phyloP scores from a whole-genome alignment of 2,329 filamentous ascomycete genomes.

The Phaeosphaeria sp. region DNA sequence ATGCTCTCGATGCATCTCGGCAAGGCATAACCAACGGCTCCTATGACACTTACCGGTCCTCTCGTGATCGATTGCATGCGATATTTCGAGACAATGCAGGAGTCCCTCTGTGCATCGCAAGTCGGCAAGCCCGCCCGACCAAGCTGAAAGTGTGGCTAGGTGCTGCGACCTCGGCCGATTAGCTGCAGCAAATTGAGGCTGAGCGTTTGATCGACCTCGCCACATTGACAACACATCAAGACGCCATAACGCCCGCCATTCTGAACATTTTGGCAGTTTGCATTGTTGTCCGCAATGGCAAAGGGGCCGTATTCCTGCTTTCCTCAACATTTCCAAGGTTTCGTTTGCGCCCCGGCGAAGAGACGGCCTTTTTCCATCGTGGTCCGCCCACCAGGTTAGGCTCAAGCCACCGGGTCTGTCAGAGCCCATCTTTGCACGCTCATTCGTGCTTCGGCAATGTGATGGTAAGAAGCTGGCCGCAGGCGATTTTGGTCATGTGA shows the following conservation, averaged over 20 bases:
- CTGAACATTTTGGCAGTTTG: constrained; percentile 6
- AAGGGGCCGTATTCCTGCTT: constrained; percentile 19
- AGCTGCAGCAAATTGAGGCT: constrained; percentile 41
- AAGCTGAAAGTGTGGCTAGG: constrained; percentile 42
- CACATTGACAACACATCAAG: constrained; percentile 43
- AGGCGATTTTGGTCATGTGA: constrained; percentile 40
- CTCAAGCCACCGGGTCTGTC: constrained; percentile 35
- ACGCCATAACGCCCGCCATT: constrained; percentile 13
- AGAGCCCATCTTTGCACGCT: constrained; percentile 32
- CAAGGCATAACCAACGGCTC: constrained; percentile 27
- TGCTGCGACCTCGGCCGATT: constrained; percentile 24
- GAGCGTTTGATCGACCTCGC: constrained; percentile 36
- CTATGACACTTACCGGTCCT: constrained; percentile 25
- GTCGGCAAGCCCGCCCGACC: constrained; percentile 34
- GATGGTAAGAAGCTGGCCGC: constrained; percentile 32
- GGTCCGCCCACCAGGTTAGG: constrained; percentile 37
- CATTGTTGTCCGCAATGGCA: constrained; percentile 9
- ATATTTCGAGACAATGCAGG: constrained; percentile 21
- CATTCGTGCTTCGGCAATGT: constrained; percentile 39
- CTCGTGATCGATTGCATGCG: constrained; percentile 35
- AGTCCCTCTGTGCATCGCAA: constrained; percentile 18
- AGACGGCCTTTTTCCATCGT: constrained; percentile 21
- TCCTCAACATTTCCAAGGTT: constrained; percentile 33
- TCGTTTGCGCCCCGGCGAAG: constrained; percentile 26
- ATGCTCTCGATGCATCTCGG: constrained; percentile 30